These are phyloP conservation scores for Chrysoporthe cubensis DNA, from an alignment of 2,329 filamentous ascomycete species.

Conservation along the genomic window DNA sequence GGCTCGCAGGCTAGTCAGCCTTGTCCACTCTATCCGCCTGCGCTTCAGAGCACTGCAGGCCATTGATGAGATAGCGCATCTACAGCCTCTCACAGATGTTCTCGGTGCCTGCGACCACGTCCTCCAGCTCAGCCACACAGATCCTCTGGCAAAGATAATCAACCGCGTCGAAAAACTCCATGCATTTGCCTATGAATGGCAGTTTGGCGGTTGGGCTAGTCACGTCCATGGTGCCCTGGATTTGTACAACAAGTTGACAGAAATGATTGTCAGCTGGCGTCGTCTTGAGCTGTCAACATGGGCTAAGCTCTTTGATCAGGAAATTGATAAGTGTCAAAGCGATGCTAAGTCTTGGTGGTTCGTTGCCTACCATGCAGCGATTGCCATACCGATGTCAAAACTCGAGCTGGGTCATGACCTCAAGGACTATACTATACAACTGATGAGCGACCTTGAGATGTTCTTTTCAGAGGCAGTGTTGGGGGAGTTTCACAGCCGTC, in stretches of 20 bases:
- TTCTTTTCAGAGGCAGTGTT: constrained; percentile 81
- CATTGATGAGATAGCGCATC: constrained; percentile 69
- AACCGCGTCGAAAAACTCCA: constrained; percentile 88
- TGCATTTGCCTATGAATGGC: constrained; percentile 87
- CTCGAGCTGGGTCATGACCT: constrained; percentile 63
- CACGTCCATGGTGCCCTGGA: constrained; percentile 70
- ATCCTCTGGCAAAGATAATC: constrained; percentile 85
- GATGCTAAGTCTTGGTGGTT: constrained; percentile 95
- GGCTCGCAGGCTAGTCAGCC: constrained; percentile 70
- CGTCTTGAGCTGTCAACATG: constrained; percentile 90
- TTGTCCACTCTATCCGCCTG: constrained; percentile 70
- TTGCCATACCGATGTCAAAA: constrained; percentile 74
- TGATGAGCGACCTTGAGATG: constrained; percentile 75
- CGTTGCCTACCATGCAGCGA: constrained; percentile 86
- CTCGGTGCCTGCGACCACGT: constrained; percentile 74
- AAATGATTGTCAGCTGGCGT: constrained; percentile 84
- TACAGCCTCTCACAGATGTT: constrained; percentile 79
- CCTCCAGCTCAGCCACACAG: constrained; percentile 74
- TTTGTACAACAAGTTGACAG: constrained; percentile 78
- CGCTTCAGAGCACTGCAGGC: constrained; percentile 74
- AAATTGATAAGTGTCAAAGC: constrained; percentile 73
- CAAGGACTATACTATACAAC: constrained; percentile 64
- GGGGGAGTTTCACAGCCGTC: constrained; percentile 77
- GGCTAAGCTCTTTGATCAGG: constrained; percentile 85
- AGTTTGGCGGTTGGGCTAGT: constrained; percentile 83